A percentile compares a stretch with the other conserved stretches of the same genome.
phyloP scores from a whole-genome alignment of 108 stramenopile species.

The Epipyxis sp. region DNA sequence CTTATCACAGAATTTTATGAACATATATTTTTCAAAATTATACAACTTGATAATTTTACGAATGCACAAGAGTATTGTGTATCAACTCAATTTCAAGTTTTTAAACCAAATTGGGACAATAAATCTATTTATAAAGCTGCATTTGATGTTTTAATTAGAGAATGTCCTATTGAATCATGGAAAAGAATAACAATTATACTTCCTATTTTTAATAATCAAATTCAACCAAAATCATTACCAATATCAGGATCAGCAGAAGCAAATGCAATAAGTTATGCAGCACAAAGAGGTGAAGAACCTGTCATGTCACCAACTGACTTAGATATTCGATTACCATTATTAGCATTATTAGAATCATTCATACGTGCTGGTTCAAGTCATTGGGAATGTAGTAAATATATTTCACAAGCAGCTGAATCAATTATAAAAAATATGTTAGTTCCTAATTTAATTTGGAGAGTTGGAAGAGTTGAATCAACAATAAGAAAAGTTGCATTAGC shows the following conservation, averaged over 20 bases:
- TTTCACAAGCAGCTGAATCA: background rate
- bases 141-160: background rate
- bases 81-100: too few relatives aligned
- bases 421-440: background rate
- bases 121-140: background rate
- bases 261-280: background rate
- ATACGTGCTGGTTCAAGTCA: background rate
- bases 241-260: background rate
- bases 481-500: slow-evolving; percentile 18
- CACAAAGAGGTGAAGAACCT: slow-evolving; percentile 1
- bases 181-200: background rate
- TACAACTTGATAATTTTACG: too few relatives aligned
- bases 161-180: background rate
- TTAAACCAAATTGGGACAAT: background rate
- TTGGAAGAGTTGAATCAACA: slow-evolving; percentile 17
- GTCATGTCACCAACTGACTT: background rate
- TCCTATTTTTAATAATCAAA: background rate
- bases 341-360: background rate
- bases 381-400: background rate
- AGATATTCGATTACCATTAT: background rate
- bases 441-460: slow-evolving; percentile 25
- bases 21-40: too few relatives aligned
- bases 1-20: too few relatives aligned
- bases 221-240: background rate
- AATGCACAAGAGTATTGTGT: too few relatives aligned